These are phyloP conservation scores for Hemisphaericaspora lyxosophila DNA, from an alignment of 1,139 yeast genomes.

Conservation along the genomic window DNA sequence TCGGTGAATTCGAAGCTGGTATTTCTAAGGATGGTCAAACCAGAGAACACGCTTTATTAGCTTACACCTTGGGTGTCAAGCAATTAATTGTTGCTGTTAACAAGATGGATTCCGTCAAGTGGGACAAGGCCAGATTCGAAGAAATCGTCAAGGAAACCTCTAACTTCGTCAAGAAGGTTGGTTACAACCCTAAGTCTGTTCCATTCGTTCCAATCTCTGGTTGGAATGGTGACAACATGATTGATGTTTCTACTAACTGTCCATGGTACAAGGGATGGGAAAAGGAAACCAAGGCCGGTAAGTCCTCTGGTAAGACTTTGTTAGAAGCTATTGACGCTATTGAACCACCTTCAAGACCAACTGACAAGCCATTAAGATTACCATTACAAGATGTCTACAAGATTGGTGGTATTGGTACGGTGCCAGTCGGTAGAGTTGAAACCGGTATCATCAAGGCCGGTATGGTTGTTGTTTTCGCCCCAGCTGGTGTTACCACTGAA, in stretches of 20 bases:
- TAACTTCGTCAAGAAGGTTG: conserved; percentile 89
- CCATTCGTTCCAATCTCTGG: conserved; percentile 92
- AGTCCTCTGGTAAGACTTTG: conserved; percentile 78
- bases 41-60: conserved; percentile 89
- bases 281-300: conserved; percentile 82
- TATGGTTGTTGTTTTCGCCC: conserved; percentile 88
- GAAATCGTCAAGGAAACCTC: conserved; percentile 83
- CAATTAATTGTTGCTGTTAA: conserved; percentile 88
- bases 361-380: conserved; percentile 88
- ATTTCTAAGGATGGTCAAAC: conserved; percentile 92
- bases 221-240: conserved; percentile 95
- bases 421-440: conserved; percentile 94
- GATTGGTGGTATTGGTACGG: conserved; percentile 93
- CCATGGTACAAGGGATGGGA: conserved; percentile 93
- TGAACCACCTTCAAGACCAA: conserved; percentile 83
- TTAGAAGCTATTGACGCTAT: conserved; percentile 86
- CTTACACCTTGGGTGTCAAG: conserved; percentile 87
- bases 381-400: conserved; percentile 92
- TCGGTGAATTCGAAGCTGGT: conserved; percentile 95
- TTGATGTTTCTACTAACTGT: conserved; percentile 78
- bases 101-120: conserved; percentile 92
- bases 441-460: conserved; percentile 91
- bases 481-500: conserved; percentile 91
- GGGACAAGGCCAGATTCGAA: conserved; percentile 79
- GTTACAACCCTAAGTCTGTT: conserved; percentile 90